Conservation (phyloP, 2,329 filamentous ascomycete genomes). For the Exophiala sp. region DNA sequence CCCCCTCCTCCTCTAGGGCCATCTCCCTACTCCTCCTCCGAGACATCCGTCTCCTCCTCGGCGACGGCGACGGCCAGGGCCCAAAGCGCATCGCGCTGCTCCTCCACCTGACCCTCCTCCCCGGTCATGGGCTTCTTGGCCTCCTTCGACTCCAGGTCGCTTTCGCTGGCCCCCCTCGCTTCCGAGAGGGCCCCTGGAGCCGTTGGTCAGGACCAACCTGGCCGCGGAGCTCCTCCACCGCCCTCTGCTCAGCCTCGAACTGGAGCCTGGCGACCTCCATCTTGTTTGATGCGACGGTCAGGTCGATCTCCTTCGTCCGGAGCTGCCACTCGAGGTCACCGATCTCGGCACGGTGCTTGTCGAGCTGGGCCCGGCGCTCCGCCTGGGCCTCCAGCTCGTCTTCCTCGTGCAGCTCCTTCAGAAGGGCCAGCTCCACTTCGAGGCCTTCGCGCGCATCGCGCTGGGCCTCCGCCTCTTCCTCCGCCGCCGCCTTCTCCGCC, state of each 20-base stretch:
- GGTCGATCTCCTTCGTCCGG: constrained; percentile 1
- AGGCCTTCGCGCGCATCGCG: not conserved
- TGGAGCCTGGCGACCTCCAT: not conserved
- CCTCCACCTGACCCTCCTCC: not conserved
- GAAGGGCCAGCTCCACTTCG: not conserved
- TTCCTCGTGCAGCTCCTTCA: not conserved
- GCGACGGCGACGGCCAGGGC: not conserved
- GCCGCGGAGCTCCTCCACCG: not conserved
- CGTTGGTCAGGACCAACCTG: not conserved
- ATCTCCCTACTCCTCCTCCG: not conserved
- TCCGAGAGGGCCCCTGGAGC: not conserved
- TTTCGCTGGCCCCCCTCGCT: not conserved
- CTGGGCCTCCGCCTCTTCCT: not conserved
- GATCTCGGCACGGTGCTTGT: not conserved
- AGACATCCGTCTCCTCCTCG: not conserved
- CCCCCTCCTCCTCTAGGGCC: not conserved
- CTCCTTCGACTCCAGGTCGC: not conserved
- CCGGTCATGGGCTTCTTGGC: not conserved
- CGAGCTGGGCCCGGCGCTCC: not conserved
- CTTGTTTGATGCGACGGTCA: not conserved
- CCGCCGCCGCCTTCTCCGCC: not conserved
- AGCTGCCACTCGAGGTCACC: not conserved
- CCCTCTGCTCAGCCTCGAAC: not conserved
- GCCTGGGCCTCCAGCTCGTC: not conserved
- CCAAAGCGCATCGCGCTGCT: not conserved